These are phyloP conservation scores for Monilinia fructigena DNA, from an alignment of 2,329 filamentous ascomycete genomes.

Conservation along the genomic window DNA sequence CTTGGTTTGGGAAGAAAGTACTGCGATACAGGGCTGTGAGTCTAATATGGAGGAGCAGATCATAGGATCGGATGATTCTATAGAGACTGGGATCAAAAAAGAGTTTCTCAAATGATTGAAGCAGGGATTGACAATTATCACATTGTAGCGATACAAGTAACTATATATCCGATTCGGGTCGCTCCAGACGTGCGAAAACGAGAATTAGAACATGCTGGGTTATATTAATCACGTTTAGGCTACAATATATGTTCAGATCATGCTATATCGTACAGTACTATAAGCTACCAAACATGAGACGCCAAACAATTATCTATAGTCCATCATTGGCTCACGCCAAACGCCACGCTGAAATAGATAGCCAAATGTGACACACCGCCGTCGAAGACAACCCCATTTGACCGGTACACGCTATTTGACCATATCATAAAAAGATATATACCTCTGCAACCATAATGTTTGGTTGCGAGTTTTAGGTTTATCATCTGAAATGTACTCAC, in stretches of 20 bases:
- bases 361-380: neutral
- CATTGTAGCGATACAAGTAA: neutral
- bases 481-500: neutral
- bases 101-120: neutral
- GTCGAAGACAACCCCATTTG: neutral
- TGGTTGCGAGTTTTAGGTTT: neutral
- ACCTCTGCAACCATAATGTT: neutral
- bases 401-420: rapidly evolving
- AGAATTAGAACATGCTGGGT: neutral
- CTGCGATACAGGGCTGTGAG: neutral
- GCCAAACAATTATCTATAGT: neutral
- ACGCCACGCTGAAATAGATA: constrained; percentile 12
- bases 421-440: neutral
- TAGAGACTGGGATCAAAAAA: neutral
- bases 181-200: neutral
- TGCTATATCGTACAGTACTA: too few relatives aligned
- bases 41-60: neutral
- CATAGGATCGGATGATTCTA: neutral
- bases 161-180: neutral
- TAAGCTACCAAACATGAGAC: neutral
- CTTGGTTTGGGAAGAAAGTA: neutral
- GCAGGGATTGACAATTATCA: too few relatives aligned
- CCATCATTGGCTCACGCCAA: constrained; percentile 4
- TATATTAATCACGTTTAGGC: too few relatives aligned
- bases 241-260: neutral